Percentiles rank a stretch among this genome's conserved stretches.
These are phyloP conservation scores for Bruguiera parviflora DNA, from an alignment of 345 rosid species.

Conservation along the genomic window DNA sequence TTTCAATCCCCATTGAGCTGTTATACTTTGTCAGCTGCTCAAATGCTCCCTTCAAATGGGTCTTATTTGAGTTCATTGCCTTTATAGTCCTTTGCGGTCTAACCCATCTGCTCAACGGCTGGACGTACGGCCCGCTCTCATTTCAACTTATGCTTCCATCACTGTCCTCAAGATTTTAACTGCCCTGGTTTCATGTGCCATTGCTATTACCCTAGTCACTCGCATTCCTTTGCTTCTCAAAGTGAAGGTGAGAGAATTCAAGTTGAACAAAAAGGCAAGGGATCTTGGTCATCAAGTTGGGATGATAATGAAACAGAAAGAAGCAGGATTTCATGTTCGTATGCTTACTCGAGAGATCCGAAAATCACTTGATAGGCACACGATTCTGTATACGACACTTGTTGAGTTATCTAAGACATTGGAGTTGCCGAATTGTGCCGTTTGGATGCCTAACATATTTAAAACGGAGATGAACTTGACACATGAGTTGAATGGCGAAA, in stretches of 20 bases:
- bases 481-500: conserved; percentile 57
- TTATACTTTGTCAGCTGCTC: conserved; percentile 96
- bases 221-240: conserved; percentile 87
- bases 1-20: conserved; percentile 89
- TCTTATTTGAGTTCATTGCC: conserved; percentile 83
- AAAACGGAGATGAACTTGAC: conserved; percentile 70
- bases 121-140: conserved; percentile 77
- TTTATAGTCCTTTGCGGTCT: conserved; percentile 96
- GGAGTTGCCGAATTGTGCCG: conserved; percentile 80
- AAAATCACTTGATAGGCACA: conserved; percentile 82
- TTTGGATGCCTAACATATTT: conserved; percentile 83
- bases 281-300: conserved; percentile 93
- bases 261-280: conserved; percentile 83
- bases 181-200: conserved; percentile 93
- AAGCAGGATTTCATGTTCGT: conserved; percentile 74
- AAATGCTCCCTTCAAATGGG: conserved; percentile 95
- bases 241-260: conserved; percentile 87
- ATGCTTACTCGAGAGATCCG: conserved; percentile 98
- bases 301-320: conserved; percentile 77
- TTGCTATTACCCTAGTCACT: conserved; percentile 83
- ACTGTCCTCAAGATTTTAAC: conserved; percentile 90
- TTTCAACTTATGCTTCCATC: conserved; percentile 85
- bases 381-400: conserved; percentile 75
- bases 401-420: conserved; percentile 89
- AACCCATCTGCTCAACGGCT: conserved; percentile 95